Evolutionary conservation across 2,329 filamentous ascomycete genomes (phyloP).

Genomic region (Chaetomiaceae sp.): DNA sequence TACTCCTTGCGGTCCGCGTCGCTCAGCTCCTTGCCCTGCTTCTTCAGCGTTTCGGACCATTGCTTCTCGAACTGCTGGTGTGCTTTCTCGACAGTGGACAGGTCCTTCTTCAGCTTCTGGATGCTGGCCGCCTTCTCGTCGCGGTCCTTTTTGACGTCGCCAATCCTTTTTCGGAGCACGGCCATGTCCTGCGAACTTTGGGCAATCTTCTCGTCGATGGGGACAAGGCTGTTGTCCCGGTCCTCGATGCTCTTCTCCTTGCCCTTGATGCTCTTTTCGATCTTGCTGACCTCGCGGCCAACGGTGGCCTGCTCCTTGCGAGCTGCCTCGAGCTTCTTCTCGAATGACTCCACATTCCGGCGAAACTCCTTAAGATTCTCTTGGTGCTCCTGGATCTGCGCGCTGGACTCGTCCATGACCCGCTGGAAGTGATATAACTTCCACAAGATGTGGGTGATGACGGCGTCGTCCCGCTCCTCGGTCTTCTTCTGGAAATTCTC

Average conservation of each 20-base stretch:
- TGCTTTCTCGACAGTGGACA: constrained; percentile 81
- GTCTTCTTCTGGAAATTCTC: constrained; percentile 90
- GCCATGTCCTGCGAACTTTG: constrained; percentile 68
- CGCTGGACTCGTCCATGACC: constrained; percentile 84
- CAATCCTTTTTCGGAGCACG: constrained; percentile 60
- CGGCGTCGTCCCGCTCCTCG: constrained; percentile 81
- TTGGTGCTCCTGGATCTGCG: constrained; percentile 86
- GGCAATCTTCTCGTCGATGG: constrained; percentile 85
- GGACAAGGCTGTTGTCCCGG: constrained; percentile 76
- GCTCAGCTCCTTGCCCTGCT: constrained; percentile 79
- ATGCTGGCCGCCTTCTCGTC: constrained; percentile 63
- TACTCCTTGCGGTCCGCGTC: constrained; percentile 87
- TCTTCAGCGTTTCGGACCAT: constrained; percentile 76
- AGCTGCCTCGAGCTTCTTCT: constrained; percentile 72
- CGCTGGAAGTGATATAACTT: constrained; percentile 94
- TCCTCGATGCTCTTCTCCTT: constrained; percentile 87
- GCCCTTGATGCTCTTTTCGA: constrained; percentile 77
- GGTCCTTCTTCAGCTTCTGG: constrained; percentile 70
- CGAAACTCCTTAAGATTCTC: constrained; percentile 90
- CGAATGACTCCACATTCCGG: constrained; percentile 79
- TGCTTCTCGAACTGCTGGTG: constrained; percentile 83
- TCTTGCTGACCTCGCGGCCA: constrained; percentile 67
- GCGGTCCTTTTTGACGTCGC: constrained; percentile 67
- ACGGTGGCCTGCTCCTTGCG: constrained; percentile 76
- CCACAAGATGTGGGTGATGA: constrained; percentile 92